Evolutionary conservation across 768 basidiomycete genomes (phyloP).

Genomic region (Naganishia kalamii): DNA sequence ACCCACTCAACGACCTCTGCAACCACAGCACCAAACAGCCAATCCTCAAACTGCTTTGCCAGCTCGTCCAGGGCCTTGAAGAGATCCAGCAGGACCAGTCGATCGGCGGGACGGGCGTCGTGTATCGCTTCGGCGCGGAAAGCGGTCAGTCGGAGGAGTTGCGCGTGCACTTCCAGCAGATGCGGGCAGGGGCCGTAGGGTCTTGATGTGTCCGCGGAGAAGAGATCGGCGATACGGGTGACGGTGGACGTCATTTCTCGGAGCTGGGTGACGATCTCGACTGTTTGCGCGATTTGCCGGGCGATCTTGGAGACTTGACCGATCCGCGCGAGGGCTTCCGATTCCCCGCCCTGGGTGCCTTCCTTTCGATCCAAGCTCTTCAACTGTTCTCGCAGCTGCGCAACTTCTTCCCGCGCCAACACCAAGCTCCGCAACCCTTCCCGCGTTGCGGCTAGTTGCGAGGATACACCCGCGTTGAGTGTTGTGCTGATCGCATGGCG

Average conservation of each 20-base stretch:
- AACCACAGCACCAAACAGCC: slow-evolving; percentile 56
- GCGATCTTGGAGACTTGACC: slow-evolving; percentile 87
- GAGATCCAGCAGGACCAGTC: slow-evolving; percentile 50
- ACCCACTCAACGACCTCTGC: slow-evolving; percentile 53
- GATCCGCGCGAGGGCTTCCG: slow-evolving; percentile 64
- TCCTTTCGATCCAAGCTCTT: slow-evolving; percentile 56
- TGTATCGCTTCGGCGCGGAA: slow-evolving; percentile 95
- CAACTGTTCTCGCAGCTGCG: slow-evolving; percentile 36
- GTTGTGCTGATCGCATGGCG: slow-evolving; percentile 87
- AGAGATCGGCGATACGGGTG: slow-evolving; percentile 67
- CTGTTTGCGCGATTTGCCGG: slow-evolving; percentile 86
- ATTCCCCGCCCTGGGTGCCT: slow-evolving; percentile 67
- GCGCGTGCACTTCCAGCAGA: slow-evolving; percentile 81
- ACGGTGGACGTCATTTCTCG: slow-evolving; percentile 85
- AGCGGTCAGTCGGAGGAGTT: slow-evolving; percentile 81
- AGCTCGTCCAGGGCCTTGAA: slow-evolving; percentile 80
- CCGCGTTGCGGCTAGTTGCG: slow-evolving; percentile 82
- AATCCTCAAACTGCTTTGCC: slow-evolving; percentile 75
- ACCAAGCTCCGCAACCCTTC: slow-evolving; percentile 57
- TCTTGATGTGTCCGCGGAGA: slow-evolving; percentile 65
- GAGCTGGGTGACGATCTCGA: slow-evolving; percentile 90
- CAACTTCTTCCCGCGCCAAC: slow-evolving; percentile 39
- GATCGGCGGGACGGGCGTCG: slow-evolving; percentile 69
- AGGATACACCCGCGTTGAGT: slow-evolving; percentile 82
- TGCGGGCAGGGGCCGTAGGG: slow-evolving; percentile 74